Percentiles rank a stretch among this genome's conserved stretches.
phyloP scores from a whole-genome alignment of 2,329 filamentous ascomycete genomes.

The Reticulascus tulasneorum region DNA sequence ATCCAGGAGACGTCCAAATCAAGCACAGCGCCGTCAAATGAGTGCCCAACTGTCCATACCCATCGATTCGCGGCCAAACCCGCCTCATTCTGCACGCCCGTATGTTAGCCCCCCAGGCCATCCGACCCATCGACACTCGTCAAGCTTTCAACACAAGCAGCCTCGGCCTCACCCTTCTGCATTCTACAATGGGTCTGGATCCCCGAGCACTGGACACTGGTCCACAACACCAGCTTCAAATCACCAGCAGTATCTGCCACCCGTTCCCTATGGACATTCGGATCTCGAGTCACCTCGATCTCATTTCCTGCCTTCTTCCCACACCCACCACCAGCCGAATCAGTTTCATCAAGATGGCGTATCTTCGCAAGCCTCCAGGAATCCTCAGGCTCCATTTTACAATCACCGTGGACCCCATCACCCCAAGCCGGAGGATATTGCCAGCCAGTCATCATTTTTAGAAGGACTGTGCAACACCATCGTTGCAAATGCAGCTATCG shows the following conservation, averaged over 20 bases:
- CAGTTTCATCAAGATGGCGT: constrained; percentile 3
- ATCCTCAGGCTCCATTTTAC: constrained; percentile 24
- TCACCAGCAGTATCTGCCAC: no score
- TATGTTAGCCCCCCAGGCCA: constrained; percentile 25
- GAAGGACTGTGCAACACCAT: constrained; percentile 50
- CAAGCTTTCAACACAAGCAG: constrained; percentile 1
- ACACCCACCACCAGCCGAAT: constrained; percentile 3
- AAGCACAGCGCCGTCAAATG: constrained; percentile 61
- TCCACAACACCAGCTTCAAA: constrained; percentile 16
- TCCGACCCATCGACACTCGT: constrained; percentile 17
- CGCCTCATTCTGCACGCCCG: constrained; percentile 23
- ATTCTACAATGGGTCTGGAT: constrained; percentile 3
- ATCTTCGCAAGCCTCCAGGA: constrained; percentile 5
- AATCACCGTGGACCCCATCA: constrained; percentile 24
- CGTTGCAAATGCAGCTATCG: constrained; percentile 55
- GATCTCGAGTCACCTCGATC: constrained; percentile 1
- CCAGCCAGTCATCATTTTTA: constrained; percentile 44
- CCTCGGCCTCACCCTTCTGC: not conserved
- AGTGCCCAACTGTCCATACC: constrained; percentile 55
- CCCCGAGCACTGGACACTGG: constrained; percentile 29
- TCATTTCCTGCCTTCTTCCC: no score
- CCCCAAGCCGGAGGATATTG: constrained; percentile 39
- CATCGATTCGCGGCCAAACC: constrained; percentile 42
- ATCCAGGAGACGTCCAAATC: constrained; percentile 53
- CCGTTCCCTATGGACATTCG: no score